Percentiles rank a stretch among this genome's conserved stretches.
Evolutionary conservation across 2,329 filamentous ascomycete species (phyloP).

Genomic region (Fusarium compactum): DNA sequence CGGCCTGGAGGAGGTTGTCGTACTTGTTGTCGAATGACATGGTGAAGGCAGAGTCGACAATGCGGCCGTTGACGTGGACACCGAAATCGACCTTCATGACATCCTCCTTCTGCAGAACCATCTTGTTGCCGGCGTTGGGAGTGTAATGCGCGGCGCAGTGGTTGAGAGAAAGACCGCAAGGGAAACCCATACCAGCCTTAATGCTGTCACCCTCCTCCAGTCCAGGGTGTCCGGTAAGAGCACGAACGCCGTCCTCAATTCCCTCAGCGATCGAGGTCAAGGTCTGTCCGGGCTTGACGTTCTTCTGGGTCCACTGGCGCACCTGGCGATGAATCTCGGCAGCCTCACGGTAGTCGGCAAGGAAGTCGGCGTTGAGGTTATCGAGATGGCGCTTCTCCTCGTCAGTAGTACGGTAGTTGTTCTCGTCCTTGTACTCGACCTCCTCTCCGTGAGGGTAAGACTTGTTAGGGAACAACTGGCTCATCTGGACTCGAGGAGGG

Average conservation of each 20-base stretch:
- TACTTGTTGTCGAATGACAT: conserved; percentile 80
- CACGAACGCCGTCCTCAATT: conserved; percentile 86
- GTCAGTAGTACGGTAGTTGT: conserved; percentile 79
- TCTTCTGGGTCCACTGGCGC: conserved; percentile 83
- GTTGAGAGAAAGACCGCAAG: conserved; percentile 85
- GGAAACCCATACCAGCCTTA: conserved; percentile 87
- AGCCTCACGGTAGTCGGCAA: conserved; percentile 83
- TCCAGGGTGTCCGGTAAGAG: conserved; percentile 80
- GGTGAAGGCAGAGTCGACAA: conserved; percentile 86
- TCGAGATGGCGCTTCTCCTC: conserved; percentile 88
- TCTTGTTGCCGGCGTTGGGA: conserved; percentile 87
- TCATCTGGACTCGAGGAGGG: conserved; percentile 78
- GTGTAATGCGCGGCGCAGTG: conserved; percentile 89
- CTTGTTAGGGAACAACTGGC: conserved; percentile 78
- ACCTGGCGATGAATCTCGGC: conserved; percentile 93
- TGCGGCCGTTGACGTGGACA: conserved; percentile 82
- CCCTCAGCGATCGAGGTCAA: conserved; percentile 86
- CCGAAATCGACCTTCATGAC: conserved; percentile 88
- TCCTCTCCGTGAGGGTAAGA: conserved; percentile 82
- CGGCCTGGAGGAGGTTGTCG: conserved; percentile 78
- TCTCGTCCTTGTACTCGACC: conserved; percentile 81
- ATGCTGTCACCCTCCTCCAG: conserved; percentile 82
- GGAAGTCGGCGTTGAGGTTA: conserved; percentile 83
- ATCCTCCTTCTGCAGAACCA: conserved; percentile 76
- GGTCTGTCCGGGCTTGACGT: conserved; percentile 83